Evolutionary conservation across 768 basidiomycete species (phyloP).

Genomic region (Russula emetica): DNA sequence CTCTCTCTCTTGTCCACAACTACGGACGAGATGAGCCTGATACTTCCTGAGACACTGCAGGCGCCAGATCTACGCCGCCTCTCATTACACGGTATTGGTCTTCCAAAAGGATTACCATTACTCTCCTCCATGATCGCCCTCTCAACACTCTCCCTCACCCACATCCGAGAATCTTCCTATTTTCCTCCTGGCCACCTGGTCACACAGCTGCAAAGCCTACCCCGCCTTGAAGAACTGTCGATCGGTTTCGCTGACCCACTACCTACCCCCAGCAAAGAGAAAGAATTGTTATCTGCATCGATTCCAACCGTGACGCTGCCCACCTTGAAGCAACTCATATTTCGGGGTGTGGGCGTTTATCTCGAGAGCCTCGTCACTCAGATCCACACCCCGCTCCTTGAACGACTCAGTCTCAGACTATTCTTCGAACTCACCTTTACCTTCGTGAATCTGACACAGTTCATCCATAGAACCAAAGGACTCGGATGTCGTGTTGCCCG

Average conservation of each 20-base stretch:
- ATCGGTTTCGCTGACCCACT: slow-evolving; percentile 5
- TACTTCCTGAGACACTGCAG: background rate
- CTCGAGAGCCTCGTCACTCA: background rate
- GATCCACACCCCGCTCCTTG: background rate
- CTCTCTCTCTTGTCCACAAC: background rate
- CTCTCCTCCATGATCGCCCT: background rate
- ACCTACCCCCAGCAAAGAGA: background rate
- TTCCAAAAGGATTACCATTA: background rate
- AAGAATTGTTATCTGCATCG: background rate
- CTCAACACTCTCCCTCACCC: background rate
- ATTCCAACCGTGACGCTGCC: background rate
- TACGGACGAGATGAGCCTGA: background rate
- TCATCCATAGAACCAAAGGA: background rate
- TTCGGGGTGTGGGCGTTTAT: background rate
- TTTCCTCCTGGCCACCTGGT: background rate
- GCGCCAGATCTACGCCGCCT: slow-evolving; percentile 3
- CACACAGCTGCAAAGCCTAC: background rate
- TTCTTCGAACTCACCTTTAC: background rate
- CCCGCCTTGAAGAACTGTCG: slow-evolving; percentile 8
- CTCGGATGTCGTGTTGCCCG: background rate
- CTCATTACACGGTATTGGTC: background rate
- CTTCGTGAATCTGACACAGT: background rate
- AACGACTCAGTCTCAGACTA: background rate
- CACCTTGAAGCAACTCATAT: background rate
- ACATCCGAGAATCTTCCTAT: background rate